Evolutionary conservation across 2,329 filamentous ascomycete genomes (phyloP).

Genomic region (Alternaria panax): DNA sequence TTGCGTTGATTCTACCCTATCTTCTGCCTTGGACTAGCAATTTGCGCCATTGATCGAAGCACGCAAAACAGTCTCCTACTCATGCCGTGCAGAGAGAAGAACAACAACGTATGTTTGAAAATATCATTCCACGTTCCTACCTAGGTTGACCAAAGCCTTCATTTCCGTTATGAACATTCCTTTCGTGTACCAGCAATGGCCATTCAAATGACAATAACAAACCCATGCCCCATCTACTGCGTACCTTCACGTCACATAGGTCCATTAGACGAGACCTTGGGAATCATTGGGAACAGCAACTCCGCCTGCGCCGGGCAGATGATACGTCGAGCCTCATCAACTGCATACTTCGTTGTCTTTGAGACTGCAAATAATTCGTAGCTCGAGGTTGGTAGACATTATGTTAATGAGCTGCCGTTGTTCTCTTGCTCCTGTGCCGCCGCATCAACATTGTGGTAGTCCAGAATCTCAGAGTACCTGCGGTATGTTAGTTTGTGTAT

Average conservation of each 20-base stretch:
- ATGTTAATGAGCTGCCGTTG: constrained; percentile 40
- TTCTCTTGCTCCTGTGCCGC: constrained; percentile 58
- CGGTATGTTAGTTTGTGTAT: constrained; percentile 21
- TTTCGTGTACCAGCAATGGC: constrained; percentile 21
- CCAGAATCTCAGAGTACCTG: constrained; percentile 98
- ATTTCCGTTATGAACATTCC: constrained; percentile 12
- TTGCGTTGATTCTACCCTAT: not conserved
- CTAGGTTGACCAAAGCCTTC: constrained; percentile 16
- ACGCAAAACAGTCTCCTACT: not conserved
- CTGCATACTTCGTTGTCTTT: constrained; percentile 15
- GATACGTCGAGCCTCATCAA: constrained; percentile 19
- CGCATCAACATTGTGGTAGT: constrained; percentile 92
- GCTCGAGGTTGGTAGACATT: constrained; percentile 8
- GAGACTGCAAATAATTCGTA: constrained; percentile 22
- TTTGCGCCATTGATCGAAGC: not conserved
- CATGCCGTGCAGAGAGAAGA: constrained; percentile 4
- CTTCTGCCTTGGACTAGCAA: not conserved
- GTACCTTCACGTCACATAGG: constrained; percentile 17
- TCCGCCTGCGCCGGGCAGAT: constrained; percentile 24
- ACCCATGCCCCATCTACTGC: constrained; percentile 27
- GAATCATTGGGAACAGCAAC: constrained; percentile 23
- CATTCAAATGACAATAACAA: constrained; percentile 21
- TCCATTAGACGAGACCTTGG: constrained; percentile 25
- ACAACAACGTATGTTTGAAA: constrained; percentile 14
- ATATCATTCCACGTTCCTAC: constrained; percentile 22